Evolutionary conservation across 2,329 filamentous ascomycete genomes (phyloP).

Genomic region (Emmonsia crescens): DNA sequence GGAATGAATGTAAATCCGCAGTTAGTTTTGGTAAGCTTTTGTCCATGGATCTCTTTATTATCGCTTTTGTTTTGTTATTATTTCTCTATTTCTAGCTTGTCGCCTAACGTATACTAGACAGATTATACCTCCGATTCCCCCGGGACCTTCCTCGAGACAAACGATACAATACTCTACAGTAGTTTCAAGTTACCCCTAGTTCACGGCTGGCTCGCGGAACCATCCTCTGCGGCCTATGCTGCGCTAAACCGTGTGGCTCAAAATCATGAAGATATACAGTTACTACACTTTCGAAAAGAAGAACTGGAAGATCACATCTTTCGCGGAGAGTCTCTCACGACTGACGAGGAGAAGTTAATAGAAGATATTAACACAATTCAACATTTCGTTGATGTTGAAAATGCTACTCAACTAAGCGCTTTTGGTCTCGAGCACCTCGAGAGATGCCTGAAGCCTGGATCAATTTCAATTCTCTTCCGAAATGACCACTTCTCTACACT

Average conservation of each 20-base stretch:
- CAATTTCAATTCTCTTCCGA: constrained; percentile 82
- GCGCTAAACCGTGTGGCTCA: constrained; percentile 65
- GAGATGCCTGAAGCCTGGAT: constrained; percentile 60
- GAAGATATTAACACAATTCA: constrained; percentile 80
- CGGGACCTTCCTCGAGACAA: constrained; percentile 80
- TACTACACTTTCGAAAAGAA: constrained; percentile 77
- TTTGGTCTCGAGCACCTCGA: constrained; percentile 68
- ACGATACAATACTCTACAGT: constrained; percentile 81
- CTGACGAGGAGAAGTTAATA: constrained; percentile 66
- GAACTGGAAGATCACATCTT: constrained; percentile 73
- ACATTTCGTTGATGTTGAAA: constrained; percentile 58
- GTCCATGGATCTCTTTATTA: neutral
- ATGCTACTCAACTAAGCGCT: constrained; percentile 76
- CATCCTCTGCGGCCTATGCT: constrained; percentile 54
- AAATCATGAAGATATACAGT: constrained; percentile 86
- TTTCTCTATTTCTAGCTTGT: neutral
- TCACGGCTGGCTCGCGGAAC: constrained; percentile 75
- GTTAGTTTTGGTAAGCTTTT: constrained; percentile 50
- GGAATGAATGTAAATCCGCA: constrained; percentile 97
- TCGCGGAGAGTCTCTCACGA: constrained; percentile 47
- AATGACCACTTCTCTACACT: constrained; percentile 96
- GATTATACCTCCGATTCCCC: constrained; percentile 37
- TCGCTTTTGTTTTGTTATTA: neutral
- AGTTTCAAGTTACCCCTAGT: constrained; percentile 82
- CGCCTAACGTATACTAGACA: neutral